Evolutionary conservation across 192 early-diverging fungal species (phyloP), one percentile per base, ranked within the genome.

Genomic region (Mycoemilia scoparia): DNA sequence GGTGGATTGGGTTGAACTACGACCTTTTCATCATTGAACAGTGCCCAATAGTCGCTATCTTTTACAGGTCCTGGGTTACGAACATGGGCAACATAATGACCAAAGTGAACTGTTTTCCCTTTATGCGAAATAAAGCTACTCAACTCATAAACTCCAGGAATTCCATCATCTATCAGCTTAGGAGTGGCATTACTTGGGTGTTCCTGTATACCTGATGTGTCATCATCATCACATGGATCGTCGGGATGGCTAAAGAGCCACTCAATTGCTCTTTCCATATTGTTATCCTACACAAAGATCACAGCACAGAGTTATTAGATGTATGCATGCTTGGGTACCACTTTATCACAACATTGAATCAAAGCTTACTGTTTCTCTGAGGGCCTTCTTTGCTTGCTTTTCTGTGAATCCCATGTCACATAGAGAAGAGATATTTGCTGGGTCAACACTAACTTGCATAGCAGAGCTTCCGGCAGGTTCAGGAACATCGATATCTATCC

Each of bases 21-120:
- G 5, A 95, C 95, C 60, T 84, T 90, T 43, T 88, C 71, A 58
- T 98, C 95, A 59, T 98, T 98, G 61, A 79, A 92, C 38, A 98
- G 56, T 35, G 79, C 71, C 95, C 95, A 98, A n/a, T n/a, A n/a
- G 24, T 54, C 39, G 25, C 55, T 45, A 21, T 64, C 69, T n/a
- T 70, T 14, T 20, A 48, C 65, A 29, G 55, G 36, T 14, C 52
- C 54, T n/a, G n/a, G n/a, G 23, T 58, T 54, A 32, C 66, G 67
- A 26, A 90, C 63, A 36, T 84, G 87, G 11, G 82, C 75, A 7
- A 98, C 85, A 53, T 98, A 98, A 51, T 98, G 95, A 17, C 95
- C 95, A 49, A 80, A 89, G 50, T 89, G 84, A 3, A 85, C 73
- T 3, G 91, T 93, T 8, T 88, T 78, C 7, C 95, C 95, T 49